Percentiles rank a stretch among this genome's conserved stretches.
Evolutionary conservation across 164 flowering plant genomes (phyloP).

Genomic region (Annona cherimola): DNA sequence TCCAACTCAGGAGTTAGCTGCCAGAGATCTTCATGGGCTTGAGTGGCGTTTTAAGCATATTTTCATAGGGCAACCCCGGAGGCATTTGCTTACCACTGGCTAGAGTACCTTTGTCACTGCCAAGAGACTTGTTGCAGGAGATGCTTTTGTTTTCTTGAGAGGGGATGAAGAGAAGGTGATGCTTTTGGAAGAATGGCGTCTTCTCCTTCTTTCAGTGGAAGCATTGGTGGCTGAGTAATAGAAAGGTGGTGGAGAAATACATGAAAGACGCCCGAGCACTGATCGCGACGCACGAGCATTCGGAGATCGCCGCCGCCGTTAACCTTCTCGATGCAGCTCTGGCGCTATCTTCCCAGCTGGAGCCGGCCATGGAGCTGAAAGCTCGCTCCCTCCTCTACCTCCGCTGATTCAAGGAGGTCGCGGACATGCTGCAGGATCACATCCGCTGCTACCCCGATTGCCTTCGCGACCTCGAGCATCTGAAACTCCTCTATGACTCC

Average conservation of each 20-base stretch:
- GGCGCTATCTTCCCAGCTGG: conserved; percentile 60
- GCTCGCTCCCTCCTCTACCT: conserved; percentile 78
- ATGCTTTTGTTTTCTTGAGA: no score
- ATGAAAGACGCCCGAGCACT: conserved; percentile 64
- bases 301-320: conserved; percentile 62
- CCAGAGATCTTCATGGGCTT: conserved; percentile 80
- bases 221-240: no score
- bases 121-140: no score
- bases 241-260: conserved; percentile 82
- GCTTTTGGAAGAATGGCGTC: no score
- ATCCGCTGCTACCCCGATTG: conserved; percentile 88
- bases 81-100: no score
- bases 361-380: conserved; percentile 77
- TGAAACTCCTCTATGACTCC: conserved; percentile 77
- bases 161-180: no score
- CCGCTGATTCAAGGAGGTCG: conserved; percentile 78
- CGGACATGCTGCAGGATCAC: conserved; percentile 89
- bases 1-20: conserved; percentile 76
- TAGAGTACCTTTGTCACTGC: no score
- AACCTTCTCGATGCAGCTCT: conserved; percentile 76
- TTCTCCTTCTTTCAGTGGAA: no score
- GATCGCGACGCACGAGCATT: conserved; percentile 57
- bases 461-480: conserved; percentile 86
- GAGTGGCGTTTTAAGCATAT: conserved; percentile 88
- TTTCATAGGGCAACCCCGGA: no score